Evolutionary conservation across 352 stramenopile genomes (phyloP).

Genomic region (Ochromonadaceae sp.): DNA sequence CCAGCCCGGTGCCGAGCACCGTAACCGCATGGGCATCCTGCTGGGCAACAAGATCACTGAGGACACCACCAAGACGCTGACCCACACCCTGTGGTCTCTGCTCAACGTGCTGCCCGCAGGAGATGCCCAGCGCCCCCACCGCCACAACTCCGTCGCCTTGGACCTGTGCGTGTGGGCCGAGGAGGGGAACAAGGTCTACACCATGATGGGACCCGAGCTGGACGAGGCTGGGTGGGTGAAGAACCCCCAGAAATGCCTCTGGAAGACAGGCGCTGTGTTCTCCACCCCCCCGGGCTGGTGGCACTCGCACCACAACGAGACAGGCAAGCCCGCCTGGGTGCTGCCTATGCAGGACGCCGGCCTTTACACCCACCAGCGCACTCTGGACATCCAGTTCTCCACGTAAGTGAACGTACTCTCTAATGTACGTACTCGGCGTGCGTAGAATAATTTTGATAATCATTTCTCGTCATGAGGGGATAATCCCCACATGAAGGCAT

Average conservation of each 20-base stretch:
- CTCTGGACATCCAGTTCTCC: constrained; percentile 31
- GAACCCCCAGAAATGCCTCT: constrained; percentile 26
- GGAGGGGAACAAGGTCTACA: constrained; percentile 21
- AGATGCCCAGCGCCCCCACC: constrained; percentile 26
- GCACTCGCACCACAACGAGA: constrained; percentile 33
- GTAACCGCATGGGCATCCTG: constrained; percentile 29
- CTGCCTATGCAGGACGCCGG: constrained; percentile 31
- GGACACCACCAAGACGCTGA: constrained; percentile 28
- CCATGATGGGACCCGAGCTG: constrained; percentile 30
- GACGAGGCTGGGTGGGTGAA: constrained; percentile 26
- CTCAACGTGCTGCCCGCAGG: constrained; percentile 25
- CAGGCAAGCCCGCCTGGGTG: constrained; percentile 29
- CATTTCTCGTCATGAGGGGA: no score
- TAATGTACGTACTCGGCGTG: no score
- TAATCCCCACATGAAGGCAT: no score
- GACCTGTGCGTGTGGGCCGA: constrained; percentile 27
- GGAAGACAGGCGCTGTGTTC: constrained; percentile 26
- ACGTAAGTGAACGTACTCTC: no score
- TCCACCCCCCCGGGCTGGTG: constrained; percentile 33
- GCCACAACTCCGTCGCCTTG: constrained; percentile 33
- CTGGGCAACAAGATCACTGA: constrained; percentile 25
- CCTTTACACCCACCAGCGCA: constrained; percentile 29
- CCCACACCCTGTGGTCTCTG: constrained; percentile 28
- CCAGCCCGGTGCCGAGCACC: constrained; percentile 23
- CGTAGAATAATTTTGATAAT: no score